phyloP scores from a whole-genome alignment of 2,329 filamentous ascomycete species.

The Ramularia collo-cygni region DNA sequence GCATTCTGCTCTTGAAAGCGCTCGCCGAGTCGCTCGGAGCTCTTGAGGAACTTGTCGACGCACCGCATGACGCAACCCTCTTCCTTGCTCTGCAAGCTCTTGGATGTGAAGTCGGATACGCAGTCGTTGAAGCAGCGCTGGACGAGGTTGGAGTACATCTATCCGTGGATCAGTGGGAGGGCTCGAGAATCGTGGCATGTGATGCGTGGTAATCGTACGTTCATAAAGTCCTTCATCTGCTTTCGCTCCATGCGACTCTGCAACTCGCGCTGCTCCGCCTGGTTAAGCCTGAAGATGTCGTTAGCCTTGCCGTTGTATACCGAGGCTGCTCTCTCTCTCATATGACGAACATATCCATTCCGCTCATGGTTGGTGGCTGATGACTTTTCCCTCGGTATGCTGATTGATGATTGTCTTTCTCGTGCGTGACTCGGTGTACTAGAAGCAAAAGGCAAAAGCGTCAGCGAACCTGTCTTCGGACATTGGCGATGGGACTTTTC shows the following conservation, averaged over 20 bases:
- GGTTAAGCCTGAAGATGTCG: slow-evolving; percentile 52
- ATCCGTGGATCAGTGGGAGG: slow-evolving; percentile 4
- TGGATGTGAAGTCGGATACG: slow-evolving; percentile 97
- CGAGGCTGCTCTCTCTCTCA: slow-evolving; percentile 2
- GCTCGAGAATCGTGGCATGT: no score
- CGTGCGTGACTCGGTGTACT: no score
- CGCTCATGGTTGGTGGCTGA: slow-evolving; percentile 21
- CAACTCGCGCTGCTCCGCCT: slow-evolving; percentile 83
- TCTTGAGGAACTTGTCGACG: slow-evolving; percentile 93
- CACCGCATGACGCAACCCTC: slow-evolving; percentile 89
- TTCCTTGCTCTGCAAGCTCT: slow-evolving; percentile 81
- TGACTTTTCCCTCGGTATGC: no score
- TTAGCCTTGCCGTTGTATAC: no score
- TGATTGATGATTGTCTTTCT: no score
- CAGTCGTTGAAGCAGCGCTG: slow-evolving; percentile 94
- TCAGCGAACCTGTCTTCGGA: no score
- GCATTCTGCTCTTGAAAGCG: slow-evolving; percentile 75
- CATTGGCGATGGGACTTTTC: no score
- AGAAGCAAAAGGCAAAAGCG: no score
- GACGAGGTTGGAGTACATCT: slow-evolving; percentile 69
- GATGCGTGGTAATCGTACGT: slow-evolving; percentile 53
- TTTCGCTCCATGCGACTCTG: slow-evolving; percentile 92
- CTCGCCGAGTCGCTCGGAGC: slow-evolving; percentile 81
- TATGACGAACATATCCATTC: slow-evolving; percentile 26
- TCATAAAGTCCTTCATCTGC: slow-evolving; percentile 99